Conservation (phyloP, 2,329 filamentous ascomycete genomes). For the Immersiporthe knoxdaviesiana region DNA sequence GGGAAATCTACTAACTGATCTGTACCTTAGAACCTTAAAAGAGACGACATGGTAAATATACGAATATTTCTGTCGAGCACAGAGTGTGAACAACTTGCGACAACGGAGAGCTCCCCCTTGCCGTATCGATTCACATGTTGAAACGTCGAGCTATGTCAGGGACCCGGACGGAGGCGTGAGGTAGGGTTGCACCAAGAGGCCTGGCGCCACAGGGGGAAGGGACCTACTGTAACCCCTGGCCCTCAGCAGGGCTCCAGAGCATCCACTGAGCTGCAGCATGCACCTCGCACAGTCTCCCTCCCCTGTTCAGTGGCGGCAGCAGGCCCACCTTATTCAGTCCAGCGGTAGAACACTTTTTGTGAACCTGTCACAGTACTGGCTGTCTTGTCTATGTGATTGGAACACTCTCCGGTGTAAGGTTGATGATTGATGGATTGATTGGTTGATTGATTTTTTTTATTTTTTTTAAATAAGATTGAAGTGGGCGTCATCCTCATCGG, state of each 20-base stretch:
- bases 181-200: not conserved
- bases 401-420: not conserved
- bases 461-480: not conserved
- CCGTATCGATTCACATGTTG: constrained; percentile 28
- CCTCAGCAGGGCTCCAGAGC: not conserved
- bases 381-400: not conserved
- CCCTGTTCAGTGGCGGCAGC: not conserved
- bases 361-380: not conserved
- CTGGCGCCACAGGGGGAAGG: not conserved
- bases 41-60: not conserved
- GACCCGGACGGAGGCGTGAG: constrained; percentile 6
- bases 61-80: not conserved
- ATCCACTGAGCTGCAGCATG: not conserved
- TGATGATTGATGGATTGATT: too few species aligned
- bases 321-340: not conserved
- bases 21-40: not conserved
- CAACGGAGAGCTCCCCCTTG: constrained; percentile 27
- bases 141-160: constrained; percentile 25
- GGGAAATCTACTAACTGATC: not conserved
- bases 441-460: not conserved
- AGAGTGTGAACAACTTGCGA: constrained; percentile 21
- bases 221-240: constrained; percentile 1
- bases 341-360: not conserved
- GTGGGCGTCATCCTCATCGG: not conserved
- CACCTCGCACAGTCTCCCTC: not conserved